phyloP scores from a whole-genome alignment of 2,329 filamentous ascomycete genomes.

The Apiospora malaysiana region DNA sequence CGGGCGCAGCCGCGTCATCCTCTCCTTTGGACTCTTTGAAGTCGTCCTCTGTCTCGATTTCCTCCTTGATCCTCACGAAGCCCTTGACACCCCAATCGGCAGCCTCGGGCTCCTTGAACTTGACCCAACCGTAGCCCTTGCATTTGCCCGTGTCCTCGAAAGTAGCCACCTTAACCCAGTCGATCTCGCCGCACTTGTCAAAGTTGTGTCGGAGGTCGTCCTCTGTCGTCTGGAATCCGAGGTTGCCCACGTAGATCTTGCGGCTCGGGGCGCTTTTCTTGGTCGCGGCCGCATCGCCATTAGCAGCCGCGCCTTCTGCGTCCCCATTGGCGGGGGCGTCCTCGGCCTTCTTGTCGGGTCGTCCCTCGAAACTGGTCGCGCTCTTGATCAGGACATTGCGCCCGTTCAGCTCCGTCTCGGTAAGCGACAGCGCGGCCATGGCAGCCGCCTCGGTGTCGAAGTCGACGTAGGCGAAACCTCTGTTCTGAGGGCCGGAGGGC shows the following conservation, averaged over 20 bases:
- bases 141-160: conserved; percentile 98
- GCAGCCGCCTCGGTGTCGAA: conserved; percentile 75
- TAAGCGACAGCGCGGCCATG: conserved; percentile 80
- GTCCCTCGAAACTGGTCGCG: conserved; percentile 86
- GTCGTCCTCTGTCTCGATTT: conserved; percentile 66
- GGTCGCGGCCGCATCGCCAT: conserved; percentile 34
- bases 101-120: conserved; percentile 79
- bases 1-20: conserved; percentile 49
- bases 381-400: conserved; percentile 93
- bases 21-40: conserved; percentile 57
- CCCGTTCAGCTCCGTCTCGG: conserved; percentile 79
- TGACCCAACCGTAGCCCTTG: conserved; percentile 96
- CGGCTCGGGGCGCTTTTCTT: conserved; percentile 67
- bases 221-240: conserved; percentile 81
- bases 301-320: conserved; percentile 33
- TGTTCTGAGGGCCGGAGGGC: conserved; percentile 64
- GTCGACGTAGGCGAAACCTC: conserved; percentile 96
- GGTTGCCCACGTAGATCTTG: conserved; percentile 91
- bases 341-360: conserved; percentile 68
- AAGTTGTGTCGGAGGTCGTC: conserved; percentile 84
- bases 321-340: conserved; percentile 39
- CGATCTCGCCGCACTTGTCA: conserved; percentile 80
- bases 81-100: conserved; percentile 81
- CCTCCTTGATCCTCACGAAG: conserved; percentile 74
- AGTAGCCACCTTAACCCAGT: conserved; percentile 86